Percentiles rank a stretch among this genome's conserved stretches.
Conservation (phyloP, 2,329 filamentous ascomycete species). For the Trichophyton mentagrophytes region DNA sequence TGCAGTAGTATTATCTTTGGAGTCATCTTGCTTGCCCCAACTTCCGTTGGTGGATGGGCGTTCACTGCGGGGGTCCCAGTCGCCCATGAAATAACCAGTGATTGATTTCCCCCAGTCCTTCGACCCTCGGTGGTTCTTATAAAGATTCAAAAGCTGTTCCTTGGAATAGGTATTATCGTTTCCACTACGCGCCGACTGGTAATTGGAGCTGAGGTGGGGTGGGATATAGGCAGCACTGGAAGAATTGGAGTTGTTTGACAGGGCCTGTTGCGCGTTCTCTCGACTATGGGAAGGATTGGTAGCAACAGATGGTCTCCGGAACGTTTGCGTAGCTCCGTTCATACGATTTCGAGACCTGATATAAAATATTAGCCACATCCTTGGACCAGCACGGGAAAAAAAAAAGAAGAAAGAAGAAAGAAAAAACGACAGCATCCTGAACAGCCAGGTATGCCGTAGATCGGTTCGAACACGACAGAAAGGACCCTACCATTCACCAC, state of each 20-base stretch:
- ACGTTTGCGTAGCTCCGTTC: conserved; percentile 55
- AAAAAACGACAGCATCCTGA: neutral
- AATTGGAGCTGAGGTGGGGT: conserved; percentile 45
- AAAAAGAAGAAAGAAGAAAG: neutral
- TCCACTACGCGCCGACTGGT: conserved; percentile 37
- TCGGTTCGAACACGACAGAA: neutral
- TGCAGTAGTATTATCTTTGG: conserved; percentile 53
- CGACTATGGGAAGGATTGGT: conserved; percentile 39
- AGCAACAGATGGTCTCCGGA: conserved; percentile 50
- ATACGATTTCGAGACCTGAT: conserved; percentile 44
- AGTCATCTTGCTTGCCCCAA: conserved; percentile 69
- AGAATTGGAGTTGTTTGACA: conserved; percentile 25
- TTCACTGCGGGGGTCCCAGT: conserved; percentile 64
- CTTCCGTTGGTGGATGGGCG: conserved; percentile 50
- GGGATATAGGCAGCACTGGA: conserved; percentile 45
- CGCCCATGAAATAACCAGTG: conserved; percentile 55
- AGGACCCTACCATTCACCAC: conserved; percentile 58
- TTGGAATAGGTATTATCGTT: conserved; percentile 56
- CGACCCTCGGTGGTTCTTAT: conserved; percentile 44
- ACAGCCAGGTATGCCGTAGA: no score
- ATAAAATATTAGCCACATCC: neutral
- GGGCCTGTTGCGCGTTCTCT: conserved; percentile 29
- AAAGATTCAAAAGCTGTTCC: conserved; percentile 67
- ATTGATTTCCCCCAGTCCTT: conserved; percentile 47
- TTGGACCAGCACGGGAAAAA: no score